Evolutionary conservation across 1,139 yeast genomes (phyloP), one percentile per base, ranked within the genome.

Genomic region (Yamadazyma mexicana): DNA sequence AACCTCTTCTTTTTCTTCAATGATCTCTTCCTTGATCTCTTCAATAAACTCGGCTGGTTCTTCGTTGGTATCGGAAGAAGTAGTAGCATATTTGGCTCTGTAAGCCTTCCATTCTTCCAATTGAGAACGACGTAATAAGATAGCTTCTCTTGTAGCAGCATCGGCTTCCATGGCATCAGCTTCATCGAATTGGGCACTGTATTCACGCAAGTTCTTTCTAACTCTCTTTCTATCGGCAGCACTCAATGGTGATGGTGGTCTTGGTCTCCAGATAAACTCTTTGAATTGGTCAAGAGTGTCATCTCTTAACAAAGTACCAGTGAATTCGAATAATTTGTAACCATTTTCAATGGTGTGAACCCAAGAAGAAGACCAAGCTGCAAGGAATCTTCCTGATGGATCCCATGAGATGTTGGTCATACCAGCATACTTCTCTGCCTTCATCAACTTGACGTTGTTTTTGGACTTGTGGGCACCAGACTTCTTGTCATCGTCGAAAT

Each of bases 141-240:
- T 89, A 51, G 88, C 77, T 61, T 89, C 97, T 70, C 94, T 83
- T 52, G 87, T 79, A 51, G 95, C 96, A 56, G 91, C 87, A 60
- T 87, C 87, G 42, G 95, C 95, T 68, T 91, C 98, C 94, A 89
- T 91, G 39, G 95, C 95, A 70, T 94, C 99, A 50, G 79, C 75
- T 68, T 91, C 96, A 54, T 92, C 98, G 68, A 91, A 94, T 66
- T 87, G 91, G 31, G 94, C 92, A 54, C 91, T 77, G 76, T 87
- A 88, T 63, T 87, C 92, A 62, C 85, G 82, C 71, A 92, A 73
- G 69, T 86, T 84, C 83, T 87, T 85, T 71, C 89, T 80, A 49
- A 92, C 89, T 75, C 84, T 84, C 84, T 88, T 87, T 73, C 79
- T 78, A 60, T 88, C 95, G 51, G 81, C 83, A 55, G 83, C 81